Conservation (phyloP, 192 early-diverging fungal species). For the Coemansia sp. region DNA sequence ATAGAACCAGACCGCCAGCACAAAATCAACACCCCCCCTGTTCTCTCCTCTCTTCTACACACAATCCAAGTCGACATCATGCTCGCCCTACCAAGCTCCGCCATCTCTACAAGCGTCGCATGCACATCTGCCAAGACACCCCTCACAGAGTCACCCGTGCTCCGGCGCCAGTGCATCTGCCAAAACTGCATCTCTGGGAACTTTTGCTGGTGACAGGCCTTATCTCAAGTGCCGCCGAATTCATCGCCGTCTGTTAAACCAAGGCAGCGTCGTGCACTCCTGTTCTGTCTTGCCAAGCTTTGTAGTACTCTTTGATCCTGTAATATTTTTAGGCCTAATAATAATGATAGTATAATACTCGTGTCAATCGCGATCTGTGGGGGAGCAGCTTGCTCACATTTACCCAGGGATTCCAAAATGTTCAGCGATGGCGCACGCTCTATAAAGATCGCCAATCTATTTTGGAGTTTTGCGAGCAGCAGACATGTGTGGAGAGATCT, state of each 20-base stretch:
- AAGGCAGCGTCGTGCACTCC: background rate
- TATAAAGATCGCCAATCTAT: slow-evolving; percentile 10
- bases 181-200: background rate
- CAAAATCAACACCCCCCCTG: background rate
- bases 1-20: background rate
- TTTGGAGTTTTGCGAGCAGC: slow-evolving; percentile 44
- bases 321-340: background rate
- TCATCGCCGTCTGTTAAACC: background rate
- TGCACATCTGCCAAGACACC: background rate
- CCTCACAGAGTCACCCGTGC: background rate
- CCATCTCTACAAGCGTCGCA: background rate
- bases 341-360: background rate
- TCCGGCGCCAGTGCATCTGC: slow-evolving; percentile 4
- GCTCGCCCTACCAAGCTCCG: background rate
- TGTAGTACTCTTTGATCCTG: background rate
- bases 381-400: background rate
- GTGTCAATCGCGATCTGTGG: slow-evolving; percentile 2
- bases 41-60: background rate
- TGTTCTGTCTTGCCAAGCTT: background rate
- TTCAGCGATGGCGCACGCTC: slow-evolving; percentile 3
- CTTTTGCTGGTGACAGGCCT: background rate
- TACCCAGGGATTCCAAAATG: background rate
- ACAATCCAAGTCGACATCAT: background rate
- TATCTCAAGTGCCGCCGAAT: background rate
- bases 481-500: slow-evolving; percentile 35